phyloP scores from a whole-genome alignment of 768 basidiomycete genomes.

The Mycena indigotica region DNA sequence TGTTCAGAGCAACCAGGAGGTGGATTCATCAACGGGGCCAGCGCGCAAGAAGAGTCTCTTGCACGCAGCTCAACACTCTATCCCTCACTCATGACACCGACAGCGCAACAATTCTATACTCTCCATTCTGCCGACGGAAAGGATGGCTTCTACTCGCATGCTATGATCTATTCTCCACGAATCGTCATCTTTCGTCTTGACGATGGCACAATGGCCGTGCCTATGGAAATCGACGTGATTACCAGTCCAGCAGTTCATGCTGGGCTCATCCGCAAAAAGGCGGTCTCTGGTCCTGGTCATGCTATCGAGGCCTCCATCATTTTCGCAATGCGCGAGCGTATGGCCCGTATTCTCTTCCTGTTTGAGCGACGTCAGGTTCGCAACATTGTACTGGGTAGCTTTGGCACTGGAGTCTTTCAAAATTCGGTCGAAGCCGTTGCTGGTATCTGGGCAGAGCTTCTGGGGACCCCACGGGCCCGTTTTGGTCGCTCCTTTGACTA shows the following conservation, averaged over 20 bases:
- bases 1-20: conserved; percentile 45
- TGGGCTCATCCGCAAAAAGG: conserved; percentile 38
- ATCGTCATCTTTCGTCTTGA: conserved; percentile 68
- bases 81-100: conserved; percentile 56
- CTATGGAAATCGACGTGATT: conserved; percentile 64
- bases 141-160: conserved; percentile 71
- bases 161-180: conserved; percentile 74
- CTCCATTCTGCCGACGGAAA: conserved; percentile 52
- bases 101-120: conserved; percentile 62
- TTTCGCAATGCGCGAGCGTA: conserved; percentile 52
- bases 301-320: neutral
- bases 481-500: conserved; percentile 49
- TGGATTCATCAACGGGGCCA: conserved; percentile 71
- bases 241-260: conserved; percentile 81
- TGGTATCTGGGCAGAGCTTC: conserved; percentile 51
- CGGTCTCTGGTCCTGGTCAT: neutral
- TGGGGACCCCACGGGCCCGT: conserved; percentile 40
- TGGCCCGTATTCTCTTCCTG: conserved; percentile 53
- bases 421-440: conserved; percentile 50
- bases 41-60: conserved; percentile 81
- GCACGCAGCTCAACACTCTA: conserved; percentile 77
- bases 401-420: conserved; percentile 59
- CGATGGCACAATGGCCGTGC: conserved; percentile 54
- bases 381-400: conserved; percentile 54
- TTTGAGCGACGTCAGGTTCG: conserved; percentile 50